Conservation (phyloP, 169 alveolate genomes). For the Toxoplasma gondii region DNA sequence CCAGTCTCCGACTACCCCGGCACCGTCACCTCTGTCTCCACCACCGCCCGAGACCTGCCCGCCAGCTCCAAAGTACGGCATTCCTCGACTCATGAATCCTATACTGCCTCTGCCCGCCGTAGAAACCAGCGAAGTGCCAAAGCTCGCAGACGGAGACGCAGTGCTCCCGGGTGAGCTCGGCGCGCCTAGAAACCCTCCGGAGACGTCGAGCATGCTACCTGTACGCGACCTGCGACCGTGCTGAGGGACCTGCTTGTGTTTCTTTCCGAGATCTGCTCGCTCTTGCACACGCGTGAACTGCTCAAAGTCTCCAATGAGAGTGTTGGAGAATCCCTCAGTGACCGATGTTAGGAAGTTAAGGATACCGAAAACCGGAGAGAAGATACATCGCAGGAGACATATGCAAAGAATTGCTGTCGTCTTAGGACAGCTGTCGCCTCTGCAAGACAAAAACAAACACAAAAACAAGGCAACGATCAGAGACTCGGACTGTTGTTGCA, state of each 20-base stretch:
- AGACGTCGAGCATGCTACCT: neutral
- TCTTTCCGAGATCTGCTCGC: slow-evolving; percentile 76
- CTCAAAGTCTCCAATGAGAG: slow-evolving; percentile 90
- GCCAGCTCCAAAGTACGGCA: neutral
- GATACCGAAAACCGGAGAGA: slow-evolving; percentile 87
- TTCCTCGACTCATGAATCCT: neutral
- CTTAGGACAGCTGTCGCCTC: slow-evolving; percentile 68
- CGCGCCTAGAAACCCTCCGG: neutral
- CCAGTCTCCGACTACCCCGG: slow-evolving; percentile 1
- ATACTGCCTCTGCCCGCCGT: neutral
- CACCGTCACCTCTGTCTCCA: slow-evolving; percentile 18
- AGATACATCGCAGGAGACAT: slow-evolving; percentile 76
- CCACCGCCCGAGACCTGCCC: neutral
- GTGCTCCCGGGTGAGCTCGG: neutral
- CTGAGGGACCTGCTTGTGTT: slow-evolving; percentile 43
- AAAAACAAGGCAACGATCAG: slow-evolving; percentile 35
- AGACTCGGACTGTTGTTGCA: neutral
- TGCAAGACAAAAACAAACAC: slow-evolving; percentile 45
- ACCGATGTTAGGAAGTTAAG: slow-evolving; percentile 86
- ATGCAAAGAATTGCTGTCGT: slow-evolving; percentile 57
- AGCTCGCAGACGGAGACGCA: neutral
- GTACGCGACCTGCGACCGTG: neutral
- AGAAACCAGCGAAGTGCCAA: neutral
- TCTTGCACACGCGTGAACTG: slow-evolving; percentile 86
- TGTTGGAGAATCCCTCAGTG: slow-evolving; percentile 90